phyloP scores from a whole-genome alignment of 2,329 filamentous ascomycete species.

The Fusarium sp. region DNA sequence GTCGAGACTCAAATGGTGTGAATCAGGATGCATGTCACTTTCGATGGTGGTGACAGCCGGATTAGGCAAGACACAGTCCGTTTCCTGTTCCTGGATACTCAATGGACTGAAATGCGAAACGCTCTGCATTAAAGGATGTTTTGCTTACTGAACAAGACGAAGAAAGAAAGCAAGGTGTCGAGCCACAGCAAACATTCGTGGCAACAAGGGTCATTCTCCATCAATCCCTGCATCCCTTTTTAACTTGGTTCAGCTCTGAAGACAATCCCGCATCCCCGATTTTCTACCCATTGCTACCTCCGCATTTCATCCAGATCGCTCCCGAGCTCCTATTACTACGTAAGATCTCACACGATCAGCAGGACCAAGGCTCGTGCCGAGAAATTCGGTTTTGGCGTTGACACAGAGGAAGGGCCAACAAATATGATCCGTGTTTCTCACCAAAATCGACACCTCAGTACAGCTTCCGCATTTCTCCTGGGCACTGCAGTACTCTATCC shows the following conservation, averaged over 20 bases:
- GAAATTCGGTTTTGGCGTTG: not conserved
- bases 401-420: not conserved
- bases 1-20: conserved; percentile 5
- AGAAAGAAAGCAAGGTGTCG: not conserved
- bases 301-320: conserved; percentile 18
- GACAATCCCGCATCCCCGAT: not conserved
- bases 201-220: not conserved
- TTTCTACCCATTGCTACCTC: conserved; percentile 1
- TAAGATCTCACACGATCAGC: not conserved
- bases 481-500: not conserved
- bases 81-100: not conserved
- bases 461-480: conserved; percentile 27
- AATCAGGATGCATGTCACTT: conserved; percentile 21
- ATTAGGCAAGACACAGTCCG: conserved; percentile 5
- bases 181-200: not conserved
- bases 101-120: not conserved
- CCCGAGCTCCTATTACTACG: not conserved
- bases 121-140: not conserved
- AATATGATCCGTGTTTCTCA: not conserved
- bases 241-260: not conserved
- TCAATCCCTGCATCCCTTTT: conserved; percentile 1
- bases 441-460: not conserved
- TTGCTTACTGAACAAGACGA: not conserved
- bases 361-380: not conserved
- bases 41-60: conserved; percentile 17